A percentile compares a stretch with the other conserved stretches of the same genome.
Conservation (phyloP, 1,284 basidiomycete species). For the Leccinum subatratum region DNA sequence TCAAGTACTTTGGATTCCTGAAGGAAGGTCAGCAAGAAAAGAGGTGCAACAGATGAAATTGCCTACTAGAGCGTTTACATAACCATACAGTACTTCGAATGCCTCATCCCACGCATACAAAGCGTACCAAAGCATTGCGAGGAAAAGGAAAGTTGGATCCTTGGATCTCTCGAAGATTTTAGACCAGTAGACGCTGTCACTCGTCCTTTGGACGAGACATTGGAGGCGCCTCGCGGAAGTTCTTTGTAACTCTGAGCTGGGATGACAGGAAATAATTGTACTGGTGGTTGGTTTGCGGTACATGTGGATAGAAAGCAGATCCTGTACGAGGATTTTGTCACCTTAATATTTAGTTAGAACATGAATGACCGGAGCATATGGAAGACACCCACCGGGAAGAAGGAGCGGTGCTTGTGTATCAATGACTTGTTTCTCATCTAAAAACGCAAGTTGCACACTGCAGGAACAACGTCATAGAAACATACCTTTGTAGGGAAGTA, state of each 20-base stretch:
- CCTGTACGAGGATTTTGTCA: conserved; percentile 27
- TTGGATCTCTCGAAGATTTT: conserved; percentile 43
- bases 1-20: conserved; percentile 44
- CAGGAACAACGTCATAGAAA: neutral
- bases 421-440: conserved; percentile 37
- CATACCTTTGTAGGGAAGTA: conserved; percentile 19
- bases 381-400: conserved; percentile 24
- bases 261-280: conserved; percentile 44
- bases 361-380: no score
- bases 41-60: neutral
- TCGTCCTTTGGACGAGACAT: conserved; percentile 34
- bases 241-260: conserved; percentile 26
- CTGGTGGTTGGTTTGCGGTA: conserved; percentile 32
- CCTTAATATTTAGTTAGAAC: conserved; percentile 13
- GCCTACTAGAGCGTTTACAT: conserved; percentile 45
- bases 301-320: conserved; percentile 41
- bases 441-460: neutral
- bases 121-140: conserved; percentile 54
- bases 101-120: conserved; percentile 58
- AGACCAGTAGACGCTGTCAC: conserved; percentile 50
- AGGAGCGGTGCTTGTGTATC: conserved; percentile 48
- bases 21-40: neutral
- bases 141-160: conserved; percentile 52
- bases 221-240: conserved; percentile 35
- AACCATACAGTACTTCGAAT: conserved; percentile 44